Conservation (phyloP, 495 filamentous ascomycete species). For the Margaritispora aquatica region DNA sequence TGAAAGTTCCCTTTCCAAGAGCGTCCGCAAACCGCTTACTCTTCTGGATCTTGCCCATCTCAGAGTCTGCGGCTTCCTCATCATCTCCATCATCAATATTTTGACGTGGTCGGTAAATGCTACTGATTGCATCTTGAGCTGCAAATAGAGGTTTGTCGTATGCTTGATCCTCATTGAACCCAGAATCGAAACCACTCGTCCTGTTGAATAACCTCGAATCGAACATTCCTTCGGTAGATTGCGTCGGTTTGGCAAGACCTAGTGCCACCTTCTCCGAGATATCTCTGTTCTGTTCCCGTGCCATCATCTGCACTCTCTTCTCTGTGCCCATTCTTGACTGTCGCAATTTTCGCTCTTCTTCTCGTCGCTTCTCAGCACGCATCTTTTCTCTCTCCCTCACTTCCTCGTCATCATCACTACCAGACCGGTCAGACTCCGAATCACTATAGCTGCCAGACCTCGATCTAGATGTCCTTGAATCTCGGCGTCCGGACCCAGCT, state of each 20-base stretch:
- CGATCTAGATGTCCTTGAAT: constrained; percentile 32
- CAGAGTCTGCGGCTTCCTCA: constrained; percentile 70
- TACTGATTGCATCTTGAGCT: constrained; percentile 90
- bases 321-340: constrained; percentile 96
- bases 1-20: constrained; percentile 85
- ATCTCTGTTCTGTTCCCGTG: constrained; percentile 92
- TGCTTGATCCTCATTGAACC: constrained; percentile 95
- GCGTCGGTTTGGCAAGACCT: constrained; percentile 90
- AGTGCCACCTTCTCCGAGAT: constrained; percentile 97
- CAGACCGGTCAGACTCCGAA: constrained; percentile 53
- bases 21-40: constrained; percentile 71
- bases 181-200: constrained; percentile 75
- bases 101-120: constrained; percentile 82
- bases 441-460: constrained; percentile 47
- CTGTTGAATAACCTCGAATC: constrained; percentile 96
- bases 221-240: constrained; percentile 87
- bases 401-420: constrained; percentile 67
- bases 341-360: constrained; percentile 82
- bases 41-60: constrained; percentile 84
- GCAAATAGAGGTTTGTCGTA: constrained; percentile 98
- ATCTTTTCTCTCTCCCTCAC: constrained; percentile 68
- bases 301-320: constrained; percentile 81
- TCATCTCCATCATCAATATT: constrained; percentile 64
- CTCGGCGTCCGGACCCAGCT: constrained; percentile 43
- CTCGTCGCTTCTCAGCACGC: constrained; percentile 70